Evolutionary conservation across 495 filamentous ascomycete species (phyloP).

Genomic region (Cercophora newfieldiana): DNA sequence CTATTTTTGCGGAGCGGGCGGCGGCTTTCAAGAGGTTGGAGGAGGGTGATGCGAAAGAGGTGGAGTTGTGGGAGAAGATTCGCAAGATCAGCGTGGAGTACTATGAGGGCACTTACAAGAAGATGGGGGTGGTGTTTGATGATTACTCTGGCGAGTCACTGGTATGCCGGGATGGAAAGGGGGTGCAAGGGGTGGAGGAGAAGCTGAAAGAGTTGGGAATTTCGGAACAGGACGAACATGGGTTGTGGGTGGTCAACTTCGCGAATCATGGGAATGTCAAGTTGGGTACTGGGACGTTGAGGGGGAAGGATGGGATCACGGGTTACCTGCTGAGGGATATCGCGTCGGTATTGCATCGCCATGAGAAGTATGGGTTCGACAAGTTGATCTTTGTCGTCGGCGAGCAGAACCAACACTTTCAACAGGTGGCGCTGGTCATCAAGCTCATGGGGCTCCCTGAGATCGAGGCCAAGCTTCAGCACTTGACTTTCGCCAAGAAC

Average conservation of each 20-base stretch:
- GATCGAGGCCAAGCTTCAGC: background rate
- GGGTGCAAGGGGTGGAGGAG: slow-evolving; percentile 55
- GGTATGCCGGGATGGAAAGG: slow-evolving; percentile 8
- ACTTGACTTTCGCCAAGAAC: slow-evolving; percentile 5
- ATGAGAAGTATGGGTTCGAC: slow-evolving; percentile 65
- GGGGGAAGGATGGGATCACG: slow-evolving; percentile 67
- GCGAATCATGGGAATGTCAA: slow-evolving; percentile 64
- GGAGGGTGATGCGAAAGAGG: slow-evolving; percentile 60
- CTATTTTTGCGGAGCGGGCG: slow-evolving; percentile 56
- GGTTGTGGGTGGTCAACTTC: slow-evolving; percentile 67
- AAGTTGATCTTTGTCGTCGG: slow-evolving; percentile 76
- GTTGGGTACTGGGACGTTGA: slow-evolving; percentile 67
- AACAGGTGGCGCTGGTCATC: slow-evolving; percentile 69
- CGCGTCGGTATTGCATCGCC: slow-evolving; percentile 63
- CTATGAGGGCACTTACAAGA: slow-evolving; percentile 63
- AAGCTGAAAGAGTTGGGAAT: slow-evolving; percentile 59
- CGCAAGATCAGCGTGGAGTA: slow-evolving; percentile 64
- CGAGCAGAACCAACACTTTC: slow-evolving; percentile 72
- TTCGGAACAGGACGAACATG: slow-evolving; percentile 60
- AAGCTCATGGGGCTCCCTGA: slow-evolving; percentile 53
- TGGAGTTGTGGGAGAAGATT: slow-evolving; percentile 65
- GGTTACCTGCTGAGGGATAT: slow-evolving; percentile 75
- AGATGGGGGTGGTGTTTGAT: slow-evolving; percentile 69
- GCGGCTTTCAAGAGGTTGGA: slow-evolving; percentile 73
- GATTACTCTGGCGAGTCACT: slow-evolving; percentile 60